Conservation (phyloP, 1,284 basidiomycete genomes). For the Rhodotorula sp. region DNA sequence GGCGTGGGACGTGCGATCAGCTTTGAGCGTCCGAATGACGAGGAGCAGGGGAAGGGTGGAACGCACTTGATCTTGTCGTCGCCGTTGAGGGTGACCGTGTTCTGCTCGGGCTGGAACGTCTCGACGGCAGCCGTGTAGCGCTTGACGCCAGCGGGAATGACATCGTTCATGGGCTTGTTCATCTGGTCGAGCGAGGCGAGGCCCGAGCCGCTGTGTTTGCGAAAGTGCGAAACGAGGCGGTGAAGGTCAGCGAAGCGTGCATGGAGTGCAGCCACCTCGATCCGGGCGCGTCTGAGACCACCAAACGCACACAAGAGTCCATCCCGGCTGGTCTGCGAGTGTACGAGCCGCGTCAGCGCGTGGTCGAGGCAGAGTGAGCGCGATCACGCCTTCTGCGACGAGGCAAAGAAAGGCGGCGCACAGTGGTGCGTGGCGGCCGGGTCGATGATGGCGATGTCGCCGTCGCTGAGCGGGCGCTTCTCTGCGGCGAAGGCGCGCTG, state of each 20-base stretch:
- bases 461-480: constrained; percentile 66
- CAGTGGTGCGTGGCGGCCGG: constrained; percentile 72
- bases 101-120: constrained; percentile 72
- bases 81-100: constrained; percentile 67
- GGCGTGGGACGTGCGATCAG: not conserved
- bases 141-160: constrained; percentile 73
- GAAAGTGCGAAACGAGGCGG: not conserved
- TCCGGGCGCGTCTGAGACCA: too few relatives aligned
- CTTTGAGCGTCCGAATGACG: not conserved
- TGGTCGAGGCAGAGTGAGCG: not conserved
- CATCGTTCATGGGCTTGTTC: constrained; percentile 64
- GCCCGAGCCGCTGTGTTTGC: constrained; percentile 64
- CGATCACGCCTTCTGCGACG: constrained; percentile 20
- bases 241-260: too few relatives aligned
- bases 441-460: constrained; percentile 83
- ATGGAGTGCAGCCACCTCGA: too few relatives aligned
- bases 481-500: constrained; percentile 72
- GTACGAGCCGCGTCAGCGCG: not conserved
- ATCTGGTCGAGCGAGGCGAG: constrained; percentile 68
- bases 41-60: not conserved
- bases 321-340: constrained; percentile 41
- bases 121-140: constrained; percentile 74
- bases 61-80: constrained; percentile 76
- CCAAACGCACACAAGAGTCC: constrained; percentile 40
- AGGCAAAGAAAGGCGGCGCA: constrained; percentile 48